These are phyloP conservation scores for Chlorella sp. DNA, from an alignment of 139 green algal species.

Conservation along the genomic window DNA sequence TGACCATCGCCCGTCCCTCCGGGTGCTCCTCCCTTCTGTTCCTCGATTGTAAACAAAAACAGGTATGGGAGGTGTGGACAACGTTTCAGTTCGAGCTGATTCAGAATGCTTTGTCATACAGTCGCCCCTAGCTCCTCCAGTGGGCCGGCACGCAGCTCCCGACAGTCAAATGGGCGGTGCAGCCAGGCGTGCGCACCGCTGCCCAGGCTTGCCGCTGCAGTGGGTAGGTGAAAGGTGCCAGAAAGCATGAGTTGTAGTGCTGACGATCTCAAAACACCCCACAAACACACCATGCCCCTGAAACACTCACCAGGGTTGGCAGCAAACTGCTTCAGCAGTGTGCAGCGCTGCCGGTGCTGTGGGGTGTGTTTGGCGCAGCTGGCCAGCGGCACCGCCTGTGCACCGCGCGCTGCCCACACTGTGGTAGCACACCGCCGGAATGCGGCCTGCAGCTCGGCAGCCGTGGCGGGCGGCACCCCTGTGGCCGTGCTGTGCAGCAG, in stretches of 20 bases:
- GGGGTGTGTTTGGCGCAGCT: neutral
- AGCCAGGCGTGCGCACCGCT: conserved; percentile 20
- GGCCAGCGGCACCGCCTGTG: conserved; percentile 11
- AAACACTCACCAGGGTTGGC: no score
- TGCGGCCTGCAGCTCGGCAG: neutral
- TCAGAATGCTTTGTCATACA: no score
- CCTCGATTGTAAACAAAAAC: no score
- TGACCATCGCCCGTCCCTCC: no score
- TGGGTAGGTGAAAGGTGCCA: no score
- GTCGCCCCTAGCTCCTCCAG: conserved; percentile 7
- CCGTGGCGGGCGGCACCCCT: neutral
- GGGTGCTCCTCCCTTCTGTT: no score
- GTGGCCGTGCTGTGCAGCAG: neutral
- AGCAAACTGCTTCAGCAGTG: neutral
- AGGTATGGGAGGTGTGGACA: no score
- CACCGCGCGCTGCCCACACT: neutral
- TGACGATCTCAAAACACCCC: no score
- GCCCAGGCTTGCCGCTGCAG: conserved; percentile 15
- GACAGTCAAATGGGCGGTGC: conserved; percentile 32
- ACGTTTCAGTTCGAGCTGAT: no score
- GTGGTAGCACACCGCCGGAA: neutral
- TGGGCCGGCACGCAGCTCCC: conserved; percentile 21
- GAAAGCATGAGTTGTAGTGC: no score
- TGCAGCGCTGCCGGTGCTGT: neutral
- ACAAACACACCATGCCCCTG: no score